Percentiles rank a stretch among this genome's conserved stretches.
Evolutionary conservation across 1,284 basidiomycete genomes (phyloP).

Genomic region (Vanrija sp.): DNA sequence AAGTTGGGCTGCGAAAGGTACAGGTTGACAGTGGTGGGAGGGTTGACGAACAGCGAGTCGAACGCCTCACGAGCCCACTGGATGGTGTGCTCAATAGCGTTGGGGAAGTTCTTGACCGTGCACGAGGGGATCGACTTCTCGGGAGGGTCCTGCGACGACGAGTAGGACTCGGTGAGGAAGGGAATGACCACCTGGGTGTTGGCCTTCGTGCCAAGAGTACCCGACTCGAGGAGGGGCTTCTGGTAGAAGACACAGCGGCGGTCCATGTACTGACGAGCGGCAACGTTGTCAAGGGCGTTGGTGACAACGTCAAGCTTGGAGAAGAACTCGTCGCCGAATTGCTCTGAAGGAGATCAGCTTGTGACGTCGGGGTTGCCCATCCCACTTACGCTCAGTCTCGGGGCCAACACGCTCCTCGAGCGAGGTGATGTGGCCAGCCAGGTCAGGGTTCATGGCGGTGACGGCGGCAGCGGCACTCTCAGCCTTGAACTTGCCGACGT

Average conservation of each 20-base stretch:
- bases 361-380: constrained; percentile 51
- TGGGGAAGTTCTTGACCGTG: constrained; percentile 99
- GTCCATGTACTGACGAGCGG: constrained; percentile 98
- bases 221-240: constrained; percentile 95
- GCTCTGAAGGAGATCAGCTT: constrained; percentile 49
- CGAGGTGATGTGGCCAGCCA: constrained; percentile 80
- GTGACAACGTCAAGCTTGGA: constrained; percentile 86
- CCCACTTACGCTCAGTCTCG: constrained; percentile 76
- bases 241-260: constrained; percentile 95
- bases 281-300: constrained; percentile 98
- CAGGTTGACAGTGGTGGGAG: constrained; percentile 88
- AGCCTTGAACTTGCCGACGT: constrained; percentile 96
- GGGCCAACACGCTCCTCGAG: constrained; percentile 93
- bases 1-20: constrained; percentile 97
- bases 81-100: constrained; percentile 98
- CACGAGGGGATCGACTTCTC: constrained; percentile 98
- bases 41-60: constrained; percentile 89
- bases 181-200: constrained; percentile 97
- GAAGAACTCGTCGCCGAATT: constrained; percentile 87
- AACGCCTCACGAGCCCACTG: constrained; percentile 96
- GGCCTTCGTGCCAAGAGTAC: constrained; percentile 97
- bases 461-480: constrained; percentile 92
- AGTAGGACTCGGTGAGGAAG: constrained; percentile 93
- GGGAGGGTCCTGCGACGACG: constrained; percentile 97
- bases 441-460: constrained; percentile 91